Conservation (phyloP, 2,329 filamentous ascomycete species). For the Penicillium brasilianum region DNA sequence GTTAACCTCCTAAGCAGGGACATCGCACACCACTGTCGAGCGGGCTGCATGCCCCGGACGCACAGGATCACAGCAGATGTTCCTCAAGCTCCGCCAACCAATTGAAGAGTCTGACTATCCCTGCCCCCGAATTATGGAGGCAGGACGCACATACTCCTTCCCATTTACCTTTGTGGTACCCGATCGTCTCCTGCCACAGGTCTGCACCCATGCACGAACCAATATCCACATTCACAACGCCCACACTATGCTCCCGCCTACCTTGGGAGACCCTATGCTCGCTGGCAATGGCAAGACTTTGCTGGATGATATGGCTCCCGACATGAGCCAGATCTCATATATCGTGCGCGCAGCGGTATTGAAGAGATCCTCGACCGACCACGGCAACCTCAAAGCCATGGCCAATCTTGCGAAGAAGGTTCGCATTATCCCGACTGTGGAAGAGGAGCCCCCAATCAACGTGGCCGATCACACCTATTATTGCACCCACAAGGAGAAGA, state of each 20-base stretch:
- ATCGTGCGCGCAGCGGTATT: conserved; percentile 56
- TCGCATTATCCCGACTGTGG: conserved; percentile 63
- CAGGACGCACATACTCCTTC: conserved; percentile 62
- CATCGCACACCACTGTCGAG: conserved; percentile 60
- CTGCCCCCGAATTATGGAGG: conserved; percentile 58
- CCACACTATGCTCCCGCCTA: conserved; percentile 66
- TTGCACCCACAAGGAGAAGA: conserved; percentile 62
- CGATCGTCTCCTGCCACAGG: conserved; percentile 61
- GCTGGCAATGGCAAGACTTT: conserved; percentile 55
- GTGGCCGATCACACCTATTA: conserved; percentile 57
- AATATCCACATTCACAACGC: conserved; percentile 59
- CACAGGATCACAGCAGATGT: conserved; percentile 63
- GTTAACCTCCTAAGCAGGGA: conserved; percentile 45
- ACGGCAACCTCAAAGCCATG: conserved; percentile 51
- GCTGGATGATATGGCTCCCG: conserved; percentile 66
- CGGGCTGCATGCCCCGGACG: conserved; percentile 59
- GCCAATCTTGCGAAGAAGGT: conserved; percentile 60
- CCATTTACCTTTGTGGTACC: conserved; percentile 70
- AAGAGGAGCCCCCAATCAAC: conserved; percentile 64
- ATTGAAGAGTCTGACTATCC: conserved; percentile 60
- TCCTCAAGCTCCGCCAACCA: conserved; percentile 67
- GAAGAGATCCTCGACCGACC: conserved; percentile 42
- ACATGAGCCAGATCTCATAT: conserved; percentile 67
- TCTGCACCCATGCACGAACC: conserved; percentile 60
- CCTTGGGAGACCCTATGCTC: conserved; percentile 63